Base-by-base conservation (phyloP, 2,329 filamentous ascomycete species). In the Xylariaceae sp. region DNA sequence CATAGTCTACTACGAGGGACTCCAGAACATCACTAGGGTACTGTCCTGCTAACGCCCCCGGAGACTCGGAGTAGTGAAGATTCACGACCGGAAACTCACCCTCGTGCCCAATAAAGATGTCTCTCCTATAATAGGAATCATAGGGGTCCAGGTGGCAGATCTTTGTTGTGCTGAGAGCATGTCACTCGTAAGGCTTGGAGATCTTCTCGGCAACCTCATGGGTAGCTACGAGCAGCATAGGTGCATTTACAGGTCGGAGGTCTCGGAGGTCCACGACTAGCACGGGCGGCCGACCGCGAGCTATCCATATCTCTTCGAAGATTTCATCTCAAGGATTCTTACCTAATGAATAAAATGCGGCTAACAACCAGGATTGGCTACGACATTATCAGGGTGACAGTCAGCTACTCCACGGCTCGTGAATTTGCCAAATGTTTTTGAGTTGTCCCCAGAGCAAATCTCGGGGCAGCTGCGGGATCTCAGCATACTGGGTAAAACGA, bases 331-430 rank as follows among this genome's bases (percentile, higher is more conserved):
- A 19, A 7, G 22, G 4, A 13, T 31, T 45, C 31, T 53, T 18
- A 53, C 45, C n/a, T 33, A 22, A 28, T n/a, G n/a, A n/a, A n/a
- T n/a, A n/a, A n/a, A n/a, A n/a, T n/a, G n/a, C n/a, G n/a, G n/a
- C n/a, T n/a, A n/a, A n/a, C n/a, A n/a, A n/a, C n/a, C n/a, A n/a
- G n/a, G n/a, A n/a, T n/a, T n/a, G n/a, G n/a, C n/a, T n/a, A n/a
- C n/a, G n/a, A n/a, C n/a, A n/a, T n/a, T 56, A 58, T 53, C 56
- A 46, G 56, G 50, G 34, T 58, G 56, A 16, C 55, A 53, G 28
- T 55, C 55, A 2, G 45, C 44, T 53, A 58, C 50, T 14, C 55
- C 55, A 22, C 55, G 55, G 13, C n/a, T 12, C 33, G 90, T 72
- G 16, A 50, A 51, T 36, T 60, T 51, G 11, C 53, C 55, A 39